Percentiles rank a stretch among this genome's conserved stretches.
These are phyloP conservation scores for Kodamaea lidongshanica DNA, from an alignment of 805 yeast species.

Conservation along the genomic window DNA sequence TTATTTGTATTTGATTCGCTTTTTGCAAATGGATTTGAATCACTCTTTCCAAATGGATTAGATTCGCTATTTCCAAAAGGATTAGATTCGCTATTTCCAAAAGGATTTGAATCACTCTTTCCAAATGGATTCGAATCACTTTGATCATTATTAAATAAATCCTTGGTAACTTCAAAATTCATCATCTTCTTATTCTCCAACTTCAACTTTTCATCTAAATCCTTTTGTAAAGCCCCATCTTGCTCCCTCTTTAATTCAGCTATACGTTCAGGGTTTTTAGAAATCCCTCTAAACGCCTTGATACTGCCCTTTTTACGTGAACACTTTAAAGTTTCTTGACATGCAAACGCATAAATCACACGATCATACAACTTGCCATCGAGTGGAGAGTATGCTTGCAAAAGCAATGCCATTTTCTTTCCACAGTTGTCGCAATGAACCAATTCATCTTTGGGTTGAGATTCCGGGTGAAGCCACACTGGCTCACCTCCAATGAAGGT, in stretches of 20 bases:
- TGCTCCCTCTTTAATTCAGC: constrained; percentile 32
- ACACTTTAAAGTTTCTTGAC: constrained; percentile 52
- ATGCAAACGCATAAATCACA: constrained; percentile 72
- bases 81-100: constrained; percentile 12
- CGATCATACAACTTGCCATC: constrained; percentile 72
- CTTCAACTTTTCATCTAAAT: constrained; percentile 35
- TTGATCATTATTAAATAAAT: constrained; percentile 11
- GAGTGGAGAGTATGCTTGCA: constrained; percentile 79
- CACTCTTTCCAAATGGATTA: constrained; percentile 7
- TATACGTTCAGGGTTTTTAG: constrained; percentile 49
- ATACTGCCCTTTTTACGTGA: constrained; percentile 64
- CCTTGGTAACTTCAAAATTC: constrained; percentile 36
- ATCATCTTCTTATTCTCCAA: constrained; percentile 40
- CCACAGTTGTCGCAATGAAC: constrained; percentile 64
- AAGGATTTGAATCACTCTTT: constrained; percentile 12
- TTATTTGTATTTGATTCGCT: background rate
- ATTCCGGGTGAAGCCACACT: constrained; percentile 58
- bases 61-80: constrained; percentile 23
- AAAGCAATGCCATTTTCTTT: constrained; percentile 54
- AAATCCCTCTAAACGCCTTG: constrained; percentile 71
- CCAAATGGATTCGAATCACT: no score
- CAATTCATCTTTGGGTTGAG: constrained; percentile 49
- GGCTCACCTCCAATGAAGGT: constrained; percentile 74
- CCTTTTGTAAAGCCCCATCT: constrained; percentile 22
- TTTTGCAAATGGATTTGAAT: constrained; percentile 6